Base-by-base conservation (phyloP, 2,329 filamentous ascomycete species). In the Dactylonectria macrodidyma region DNA sequence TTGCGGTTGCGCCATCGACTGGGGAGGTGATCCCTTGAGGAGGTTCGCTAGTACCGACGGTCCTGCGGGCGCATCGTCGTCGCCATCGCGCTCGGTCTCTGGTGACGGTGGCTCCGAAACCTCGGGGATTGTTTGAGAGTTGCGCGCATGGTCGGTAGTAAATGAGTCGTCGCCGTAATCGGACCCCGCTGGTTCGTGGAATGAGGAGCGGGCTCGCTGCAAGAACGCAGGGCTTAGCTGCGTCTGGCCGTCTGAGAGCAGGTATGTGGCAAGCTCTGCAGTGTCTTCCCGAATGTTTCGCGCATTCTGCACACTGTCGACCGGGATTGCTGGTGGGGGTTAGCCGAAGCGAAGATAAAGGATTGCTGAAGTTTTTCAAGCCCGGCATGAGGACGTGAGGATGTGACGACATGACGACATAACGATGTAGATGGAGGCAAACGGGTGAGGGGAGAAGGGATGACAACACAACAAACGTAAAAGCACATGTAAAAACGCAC, bases 261-360 rank as follows among this genome's bases (percentile, higher is more conserved):
- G 91, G 78, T 95, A 94, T 19, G 90, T 94, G 50, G 95, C 95
- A 64, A 97, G 86, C 81, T 97, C 94, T 59, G 94, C 93, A 2
- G 95, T 97, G 78, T 96, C 92, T 81, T 96, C 92, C 71, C 95
- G 92, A 47, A 97, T 92, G 71, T 91, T 93, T 66, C 91, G 90
- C 38, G 93, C 92, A 80, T 93, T 93, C 74, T 93, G 89, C 19
- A 90, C 88, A 73, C 89, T 92, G 77, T 95, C 93, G 81, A 89
- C 78, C 19, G 87, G 86, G 46, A 83, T 86, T 89, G 71, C 48
- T 55, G 34, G 24, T 41, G 22, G 16, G 36, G 3, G 47, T 66
- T 62, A 61, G 64, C 33, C 52, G 26, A 46, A 34, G 30, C 9
- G n/a, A 12, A 54, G 33, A 19, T 36, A 36, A 8, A 19, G 22